A percentile compares a stretch with the other conserved stretches of the same genome.
Conservation (phyloP, 2,329 filamentous ascomycete genomes). For the Pseudomassariella vexata region DNA sequence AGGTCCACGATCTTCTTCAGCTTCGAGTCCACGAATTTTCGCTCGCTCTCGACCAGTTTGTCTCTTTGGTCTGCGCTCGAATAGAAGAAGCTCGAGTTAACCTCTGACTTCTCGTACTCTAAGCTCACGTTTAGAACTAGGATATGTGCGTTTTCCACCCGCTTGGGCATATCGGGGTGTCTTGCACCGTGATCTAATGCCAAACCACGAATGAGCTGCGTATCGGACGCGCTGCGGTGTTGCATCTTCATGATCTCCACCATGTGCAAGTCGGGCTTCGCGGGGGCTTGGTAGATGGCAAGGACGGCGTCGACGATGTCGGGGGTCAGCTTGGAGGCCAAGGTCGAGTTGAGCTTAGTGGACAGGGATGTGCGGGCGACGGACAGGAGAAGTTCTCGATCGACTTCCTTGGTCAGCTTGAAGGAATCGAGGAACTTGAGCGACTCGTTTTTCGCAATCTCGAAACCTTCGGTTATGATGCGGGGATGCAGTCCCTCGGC, state of each 20-base stretch:
- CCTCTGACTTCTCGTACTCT: slow-evolving; percentile 98
- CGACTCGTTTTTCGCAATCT: slow-evolving; percentile 90
- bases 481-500: slow-evolving; percentile 93
- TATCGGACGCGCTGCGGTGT: slow-evolving; percentile 92
- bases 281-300: slow-evolving; percentile 81
- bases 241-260: slow-evolving; percentile 99
- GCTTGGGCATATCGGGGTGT: slow-evolving; percentile 97
- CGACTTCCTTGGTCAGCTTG: slow-evolving; percentile 82
- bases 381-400: slow-evolving; percentile 87
- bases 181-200: slow-evolving; percentile 92
- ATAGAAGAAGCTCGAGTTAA: slow-evolving; percentile 99
- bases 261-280: slow-evolving; percentile 97
- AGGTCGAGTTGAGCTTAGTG: slow-evolving; percentile 85
- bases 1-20: slow-evolving; percentile 95
- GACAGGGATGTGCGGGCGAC: slow-evolving; percentile 92
- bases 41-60: slow-evolving; percentile 96
- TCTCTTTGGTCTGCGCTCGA: slow-evolving; percentile 94
- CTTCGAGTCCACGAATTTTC: slow-evolving; percentile 92
- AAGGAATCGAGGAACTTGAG: slow-evolving; percentile 94
- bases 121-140: slow-evolving; percentile 93
- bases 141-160: slow-evolving; percentile 91
- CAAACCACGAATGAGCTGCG: slow-evolving; percentile 87
- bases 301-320: slow-evolving; percentile 96
- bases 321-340: slow-evolving; percentile 87
- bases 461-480: slow-evolving; percentile 95